phyloP scores from a whole-genome alignment of 164 flowering plant genomes.

The Vitis cinerea region DNA sequence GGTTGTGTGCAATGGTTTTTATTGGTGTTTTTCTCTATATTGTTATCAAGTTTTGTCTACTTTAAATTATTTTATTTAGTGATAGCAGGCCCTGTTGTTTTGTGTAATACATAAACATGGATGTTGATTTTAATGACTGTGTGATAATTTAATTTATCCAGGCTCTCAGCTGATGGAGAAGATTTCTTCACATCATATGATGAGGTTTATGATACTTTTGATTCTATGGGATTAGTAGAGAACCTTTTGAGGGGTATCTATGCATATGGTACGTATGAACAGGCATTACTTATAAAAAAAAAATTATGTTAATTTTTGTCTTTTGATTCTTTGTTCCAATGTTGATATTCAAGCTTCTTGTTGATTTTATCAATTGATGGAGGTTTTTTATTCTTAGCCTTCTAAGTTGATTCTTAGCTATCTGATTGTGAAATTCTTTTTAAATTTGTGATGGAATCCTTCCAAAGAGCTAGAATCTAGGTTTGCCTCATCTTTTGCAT shows the following conservation, averaged over 20 bases:
- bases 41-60: too few relatives aligned
- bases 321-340: neutral
- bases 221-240: slow-evolving; percentile 64
- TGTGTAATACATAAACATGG: too few relatives aligned
- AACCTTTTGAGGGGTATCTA: slow-evolving; percentile 83
- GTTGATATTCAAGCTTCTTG: neutral
- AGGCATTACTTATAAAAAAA: neutral
- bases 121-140: neutral
- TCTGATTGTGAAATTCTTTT: neutral
- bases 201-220: slow-evolving; percentile 72
- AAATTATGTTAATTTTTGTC: too few relatives aligned
- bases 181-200: slow-evolving; percentile 76
- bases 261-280: slow-evolving; percentile 63
- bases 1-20: too few relatives aligned
- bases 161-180: slow-evolving; percentile 50
- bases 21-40: neutral
- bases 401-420: neutral
- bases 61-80: too few relatives aligned
- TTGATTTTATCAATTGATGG: neutral
- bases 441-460: neutral
- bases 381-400: neutral
- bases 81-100: too few relatives aligned
- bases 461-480: neutral
- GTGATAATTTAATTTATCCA: slow-evolving; percentile 11
- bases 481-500: neutral